Evolutionary conservation across 2,329 filamentous ascomycete genomes (phyloP), one percentile per base, ranked within the genome.

Genomic region (Botryotinia convoluta): DNA sequence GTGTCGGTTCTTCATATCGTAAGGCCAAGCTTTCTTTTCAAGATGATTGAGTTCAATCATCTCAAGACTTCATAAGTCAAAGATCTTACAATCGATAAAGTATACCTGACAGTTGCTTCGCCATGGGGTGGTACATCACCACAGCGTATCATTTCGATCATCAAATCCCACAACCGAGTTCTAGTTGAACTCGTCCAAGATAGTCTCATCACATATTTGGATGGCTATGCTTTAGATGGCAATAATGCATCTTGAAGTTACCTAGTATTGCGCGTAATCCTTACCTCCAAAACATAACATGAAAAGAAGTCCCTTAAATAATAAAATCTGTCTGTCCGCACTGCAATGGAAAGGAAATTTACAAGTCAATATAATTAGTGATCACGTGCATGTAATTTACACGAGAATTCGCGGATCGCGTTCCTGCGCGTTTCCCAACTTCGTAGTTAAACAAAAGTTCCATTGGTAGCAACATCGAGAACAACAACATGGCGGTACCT

Each of bases 391-490:
- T n/a, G 32, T 48, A 72, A 72, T 72, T 69, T 72, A 72, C 71
- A 72, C 71, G 62, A 72, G 61, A 72, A 65, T 45, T 67, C 61
- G 48, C 69, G 60, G 68, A 69, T 59, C 71, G 71, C 71, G 62
- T 72, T 7, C 35, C n/a, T 9, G 48, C 48, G 71, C 26, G 51
- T 72, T 68, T 60, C 57, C 44, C 57, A 32, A 45, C 22, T 44
- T 54, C 61, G 48, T 59, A 29, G 42, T 54, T 44, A 14, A 54
- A 39, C 62, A 59, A 45, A 72, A 72, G 18, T 60, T 68, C 29
- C 10, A 44, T 18, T 61, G 18, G 18, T 32, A 72, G n/a, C 37
- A 61, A 18, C 4, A 37, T 22, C 9, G 20, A 51, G 10, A 37
- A 51, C 65, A 57, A 57, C 63, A 1, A 61, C 10, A 72, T 72